Evolutionary conservation across 306 rosid genomes (phyloP).

Genomic region (Prunus kanzakura): DNA sequence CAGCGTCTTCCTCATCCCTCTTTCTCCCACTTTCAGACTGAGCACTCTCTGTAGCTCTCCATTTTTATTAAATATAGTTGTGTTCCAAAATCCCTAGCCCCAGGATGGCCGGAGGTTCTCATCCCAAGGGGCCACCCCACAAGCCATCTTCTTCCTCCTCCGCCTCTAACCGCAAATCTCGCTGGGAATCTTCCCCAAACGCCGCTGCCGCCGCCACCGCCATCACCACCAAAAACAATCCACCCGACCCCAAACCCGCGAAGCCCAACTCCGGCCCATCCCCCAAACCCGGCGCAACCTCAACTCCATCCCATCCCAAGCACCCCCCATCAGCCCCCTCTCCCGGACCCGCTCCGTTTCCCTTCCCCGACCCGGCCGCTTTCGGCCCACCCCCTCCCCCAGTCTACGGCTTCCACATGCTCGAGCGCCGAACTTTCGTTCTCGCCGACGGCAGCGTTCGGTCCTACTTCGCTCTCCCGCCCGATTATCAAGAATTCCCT

Average conservation of each 20-base stretch:
- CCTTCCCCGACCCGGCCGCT: conserved; percentile 51
- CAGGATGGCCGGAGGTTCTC: conserved; percentile 78
- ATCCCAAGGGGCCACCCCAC: conserved; percentile 35
- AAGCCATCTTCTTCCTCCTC: conserved; percentile 46
- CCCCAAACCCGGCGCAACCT: conserved; percentile 36
- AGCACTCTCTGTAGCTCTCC: not conserved
- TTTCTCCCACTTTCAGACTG: not conserved
- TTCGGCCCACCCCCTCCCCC: conserved; percentile 84
- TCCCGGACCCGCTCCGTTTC: conserved; percentile 28
- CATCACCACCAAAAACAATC: conserved; percentile 19
- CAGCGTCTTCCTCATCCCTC: not conserved
- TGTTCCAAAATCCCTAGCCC: not conserved
- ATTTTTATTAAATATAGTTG: not conserved
- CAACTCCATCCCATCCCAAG: conserved; percentile 10
- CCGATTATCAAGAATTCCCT: conserved; percentile 69
- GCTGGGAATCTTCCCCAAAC: conserved; percentile 60
- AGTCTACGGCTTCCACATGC: conserved; percentile 93
- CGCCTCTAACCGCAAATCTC: conserved; percentile 63
- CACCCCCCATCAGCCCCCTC: conserved; percentile 27
- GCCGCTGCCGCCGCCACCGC: conserved; percentile 6
- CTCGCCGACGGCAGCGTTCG: conserved; percentile 92
- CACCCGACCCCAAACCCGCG: conserved; percentile 37
- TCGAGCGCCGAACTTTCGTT: conserved; percentile 83
- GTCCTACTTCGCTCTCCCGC: conserved; percentile 89
- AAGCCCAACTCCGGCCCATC: conserved; percentile 34